Conservation (phyloP, 768 basidiomycete species). For the Lyophyllum shimeji region DNA sequence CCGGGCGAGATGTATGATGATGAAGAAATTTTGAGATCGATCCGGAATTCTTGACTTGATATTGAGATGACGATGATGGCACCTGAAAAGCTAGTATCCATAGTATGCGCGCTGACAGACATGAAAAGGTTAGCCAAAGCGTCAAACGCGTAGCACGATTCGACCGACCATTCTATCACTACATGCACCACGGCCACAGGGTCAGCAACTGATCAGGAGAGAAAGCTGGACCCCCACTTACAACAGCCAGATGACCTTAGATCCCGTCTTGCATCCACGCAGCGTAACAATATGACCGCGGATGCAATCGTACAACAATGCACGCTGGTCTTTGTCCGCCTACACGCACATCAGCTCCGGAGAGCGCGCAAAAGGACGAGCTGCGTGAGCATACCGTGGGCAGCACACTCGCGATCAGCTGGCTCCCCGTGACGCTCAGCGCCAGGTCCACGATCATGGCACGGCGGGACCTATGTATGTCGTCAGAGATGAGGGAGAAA, state of each 20-base stretch:
- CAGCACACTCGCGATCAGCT: constrained; percentile 79
- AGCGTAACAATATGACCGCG: constrained; percentile 86
- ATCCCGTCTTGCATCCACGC: constrained; percentile 89
- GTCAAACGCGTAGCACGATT: neutral
- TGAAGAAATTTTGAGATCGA: neutral
- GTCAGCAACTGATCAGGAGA: constrained; percentile 1
- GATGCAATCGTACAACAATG: constrained; percentile 81
- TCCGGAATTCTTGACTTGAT: neutral
- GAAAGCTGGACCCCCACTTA: constrained; percentile 27
- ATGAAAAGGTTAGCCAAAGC: constrained; percentile 7
- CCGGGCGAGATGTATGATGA: neutral
- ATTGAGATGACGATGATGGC: constrained; percentile 3
- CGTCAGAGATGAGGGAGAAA: neutral
- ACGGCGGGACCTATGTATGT: constrained; percentile 47
- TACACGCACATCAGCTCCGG: constrained; percentile 22
- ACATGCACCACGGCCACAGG: neutral
- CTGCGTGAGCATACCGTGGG: constrained; percentile 56
- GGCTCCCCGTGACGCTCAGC: constrained; percentile 80
- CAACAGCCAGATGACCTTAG: constrained; percentile 92
- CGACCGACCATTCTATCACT: constrained; percentile 42
- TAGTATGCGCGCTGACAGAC: constrained; percentile 42
- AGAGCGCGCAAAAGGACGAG: neutral
- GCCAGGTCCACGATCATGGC: constrained; percentile 88
- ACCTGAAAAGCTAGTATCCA: constrained; percentile 29
- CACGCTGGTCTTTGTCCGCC: constrained; percentile 87